These are phyloP conservation scores for Saprolegnia diclina DNA, from an alignment of 352 stramenopile genomes.

Conservation along the genomic window DNA sequence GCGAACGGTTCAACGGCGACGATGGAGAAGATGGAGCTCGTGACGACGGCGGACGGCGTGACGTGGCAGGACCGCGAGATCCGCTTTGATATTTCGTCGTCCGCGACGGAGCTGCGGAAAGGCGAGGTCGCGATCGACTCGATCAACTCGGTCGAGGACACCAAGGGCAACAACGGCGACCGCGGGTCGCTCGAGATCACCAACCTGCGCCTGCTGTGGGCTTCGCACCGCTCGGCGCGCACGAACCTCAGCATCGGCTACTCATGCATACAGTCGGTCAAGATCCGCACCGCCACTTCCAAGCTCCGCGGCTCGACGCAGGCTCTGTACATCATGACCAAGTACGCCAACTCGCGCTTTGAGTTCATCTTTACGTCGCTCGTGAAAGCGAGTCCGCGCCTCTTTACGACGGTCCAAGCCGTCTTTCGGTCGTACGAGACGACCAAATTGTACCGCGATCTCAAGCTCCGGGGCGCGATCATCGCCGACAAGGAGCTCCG, in stretches of 20 bases:
- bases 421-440: constrained; percentile 91
- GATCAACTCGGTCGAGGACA: constrained; percentile 93
- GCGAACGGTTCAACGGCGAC: not conserved
- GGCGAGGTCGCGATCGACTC: constrained; percentile 82
- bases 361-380: constrained; percentile 95
- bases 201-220: constrained; percentile 89
- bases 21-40: constrained; percentile 44
- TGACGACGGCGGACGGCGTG: constrained; percentile 43
- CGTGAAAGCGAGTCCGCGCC: constrained; percentile 83
- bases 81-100: constrained; percentile 72
- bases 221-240: constrained; percentile 77
- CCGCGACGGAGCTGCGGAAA: constrained; percentile 62
- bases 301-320: constrained; percentile 88
- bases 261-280: constrained; percentile 78
- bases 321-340: constrained; percentile 89
- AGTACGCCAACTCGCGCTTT: constrained; percentile 80
- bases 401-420: constrained; percentile 91
- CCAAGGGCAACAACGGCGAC: constrained; percentile 92
- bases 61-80: constrained; percentile 90
- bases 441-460: constrained; percentile 87
- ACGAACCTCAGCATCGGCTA: constrained; percentile 87
- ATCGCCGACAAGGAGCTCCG: constrained; percentile 85
- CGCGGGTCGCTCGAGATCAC: constrained; percentile 85
- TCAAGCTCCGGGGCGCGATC: constrained; percentile 90
- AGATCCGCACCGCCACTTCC: constrained; percentile 85